Evolutionary conservation across 1,139 yeast species (phyloP).

Genomic region (Kodamaea alishanica): DNA sequence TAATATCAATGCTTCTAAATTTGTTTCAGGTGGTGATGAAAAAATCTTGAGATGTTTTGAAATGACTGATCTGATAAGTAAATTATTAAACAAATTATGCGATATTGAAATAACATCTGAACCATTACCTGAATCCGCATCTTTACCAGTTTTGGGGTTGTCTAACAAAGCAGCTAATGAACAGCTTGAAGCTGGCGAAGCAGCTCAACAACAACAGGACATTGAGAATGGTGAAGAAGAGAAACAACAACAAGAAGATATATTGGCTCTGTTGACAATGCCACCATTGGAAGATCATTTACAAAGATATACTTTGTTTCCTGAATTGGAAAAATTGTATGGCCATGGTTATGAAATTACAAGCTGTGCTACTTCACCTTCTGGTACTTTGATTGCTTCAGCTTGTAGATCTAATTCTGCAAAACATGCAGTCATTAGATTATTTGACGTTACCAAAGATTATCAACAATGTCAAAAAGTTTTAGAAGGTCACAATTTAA

Average conservation of each 20-base stretch:
- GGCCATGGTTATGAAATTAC: conserved; percentile 97
- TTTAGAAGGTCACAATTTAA: conserved; percentile 67
- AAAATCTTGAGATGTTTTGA: conserved; percentile 87
- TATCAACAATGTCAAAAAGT: conserved; percentile 35
- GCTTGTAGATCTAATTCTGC: conserved; percentile 88
- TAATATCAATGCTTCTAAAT: conserved; percentile 55
- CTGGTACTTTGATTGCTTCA: conserved; percentile 67
- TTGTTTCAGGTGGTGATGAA: conserved; percentile 95
- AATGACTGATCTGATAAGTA: conserved; percentile 77
- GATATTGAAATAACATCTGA: conserved; percentile 31
- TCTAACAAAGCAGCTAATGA: conserved; percentile 81
- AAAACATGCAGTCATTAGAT: conserved; percentile 80
- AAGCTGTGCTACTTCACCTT: conserved; percentile 69
- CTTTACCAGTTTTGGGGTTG: conserved; percentile 88
- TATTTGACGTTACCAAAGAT: conserved; percentile 57
- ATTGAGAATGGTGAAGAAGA: conserved; percentile 34
- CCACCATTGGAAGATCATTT: conserved; percentile 89
- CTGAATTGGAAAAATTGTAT: conserved; percentile 88
- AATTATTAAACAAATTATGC: conserved; percentile 54
- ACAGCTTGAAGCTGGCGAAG: conserved; percentile 41
- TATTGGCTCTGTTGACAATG: conserved; percentile 39
- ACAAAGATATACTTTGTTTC: conserved; percentile 90
- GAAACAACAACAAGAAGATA: conserved; percentile 39
- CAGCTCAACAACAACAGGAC: conserved; percentile 31
- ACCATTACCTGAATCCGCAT: conserved; percentile 70